These are phyloP conservation scores for Aegle marmelos DNA, from an alignment of 345 rosid species.

Conservation along the genomic window DNA sequence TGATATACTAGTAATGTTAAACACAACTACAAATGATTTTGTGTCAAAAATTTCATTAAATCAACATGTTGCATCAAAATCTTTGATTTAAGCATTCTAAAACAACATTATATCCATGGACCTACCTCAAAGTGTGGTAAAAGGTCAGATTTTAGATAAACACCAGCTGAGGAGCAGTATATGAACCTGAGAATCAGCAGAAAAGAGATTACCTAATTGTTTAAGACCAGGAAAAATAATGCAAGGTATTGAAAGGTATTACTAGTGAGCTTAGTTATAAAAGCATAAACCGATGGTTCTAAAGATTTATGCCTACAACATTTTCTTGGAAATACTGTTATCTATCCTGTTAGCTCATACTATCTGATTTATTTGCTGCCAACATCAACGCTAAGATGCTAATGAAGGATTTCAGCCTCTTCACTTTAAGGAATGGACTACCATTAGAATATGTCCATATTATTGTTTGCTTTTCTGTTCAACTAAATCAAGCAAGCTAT, in stretches of 20 bases:
- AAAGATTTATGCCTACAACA: background rate
- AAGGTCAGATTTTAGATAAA: constrained; percentile 82
- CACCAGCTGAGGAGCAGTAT: constrained; percentile 97
- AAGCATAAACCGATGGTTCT: background rate
- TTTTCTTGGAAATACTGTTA: background rate
- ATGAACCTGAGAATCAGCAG: constrained; percentile 57
- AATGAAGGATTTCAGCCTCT: background rate
- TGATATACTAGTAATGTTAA: background rate
- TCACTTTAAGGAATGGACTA: background rate
- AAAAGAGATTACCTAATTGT: constrained; percentile 3
- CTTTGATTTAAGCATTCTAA: background rate
- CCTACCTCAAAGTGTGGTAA: constrained; percentile 84
- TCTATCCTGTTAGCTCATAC: background rate
- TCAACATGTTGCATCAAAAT: background rate
- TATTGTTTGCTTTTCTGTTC: background rate
- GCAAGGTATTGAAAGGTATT: background rate
- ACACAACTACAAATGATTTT: background rate
- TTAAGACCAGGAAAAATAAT: background rate
- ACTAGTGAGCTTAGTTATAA: background rate
- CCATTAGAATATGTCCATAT: background rate
- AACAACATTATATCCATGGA: background rate
- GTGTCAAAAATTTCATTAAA: background rate
- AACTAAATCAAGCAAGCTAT: background rate
- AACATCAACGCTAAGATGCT: no score
- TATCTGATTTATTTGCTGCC: background rate